These are phyloP conservation scores for Pleurotus sapidus DNA, from an alignment of 768 basidiomycete species.

Conservation along the genomic window DNA sequence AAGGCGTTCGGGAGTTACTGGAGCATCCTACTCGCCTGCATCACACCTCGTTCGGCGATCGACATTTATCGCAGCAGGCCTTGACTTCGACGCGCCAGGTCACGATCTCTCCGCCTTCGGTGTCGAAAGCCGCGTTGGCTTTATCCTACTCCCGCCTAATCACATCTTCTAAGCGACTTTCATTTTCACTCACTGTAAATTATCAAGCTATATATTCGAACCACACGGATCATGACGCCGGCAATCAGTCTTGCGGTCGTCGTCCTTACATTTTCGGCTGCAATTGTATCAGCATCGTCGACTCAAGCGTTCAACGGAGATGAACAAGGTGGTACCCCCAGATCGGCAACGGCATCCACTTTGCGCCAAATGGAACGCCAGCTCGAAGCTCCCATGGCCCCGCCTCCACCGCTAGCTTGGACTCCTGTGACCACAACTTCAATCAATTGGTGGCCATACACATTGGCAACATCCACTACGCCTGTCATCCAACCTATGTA, in stretches of 20 bases:
- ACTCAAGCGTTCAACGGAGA: neutral
- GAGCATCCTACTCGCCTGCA: slow-evolving; percentile 69
- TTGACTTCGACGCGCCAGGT: slow-evolving; percentile 58
- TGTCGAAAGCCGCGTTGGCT: slow-evolving; percentile 54
- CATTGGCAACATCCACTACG: slow-evolving; percentile 15
- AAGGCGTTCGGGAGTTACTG: slow-evolving; percentile 66
- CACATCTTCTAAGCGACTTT: slow-evolving; percentile 14
- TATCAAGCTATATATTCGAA: too few species aligned
- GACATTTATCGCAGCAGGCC: slow-evolving; percentile 77
- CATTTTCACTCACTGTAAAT: neutral
- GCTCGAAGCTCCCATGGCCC: neutral
- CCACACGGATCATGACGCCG: neutral
- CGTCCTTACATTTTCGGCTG: neutral
- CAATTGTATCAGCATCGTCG: neutral
- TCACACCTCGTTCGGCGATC: slow-evolving; percentile 73
- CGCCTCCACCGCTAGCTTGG: slow-evolving; percentile 2
- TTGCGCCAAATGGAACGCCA: neutral
- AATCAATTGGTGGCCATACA: slow-evolving; percentile 38
- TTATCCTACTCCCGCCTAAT: slow-evolving; percentile 44
- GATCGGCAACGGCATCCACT: neutral
- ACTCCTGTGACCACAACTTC: slow-evolving; percentile 20
- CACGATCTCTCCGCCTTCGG: slow-evolving; percentile 62
- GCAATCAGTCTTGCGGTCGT: neutral
- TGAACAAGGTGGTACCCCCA: neutral
- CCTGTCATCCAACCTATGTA: neutral